Conservation (phyloP, 2,329 filamentous ascomycete genomes). For the Sporothrix variecibatus region DNA sequence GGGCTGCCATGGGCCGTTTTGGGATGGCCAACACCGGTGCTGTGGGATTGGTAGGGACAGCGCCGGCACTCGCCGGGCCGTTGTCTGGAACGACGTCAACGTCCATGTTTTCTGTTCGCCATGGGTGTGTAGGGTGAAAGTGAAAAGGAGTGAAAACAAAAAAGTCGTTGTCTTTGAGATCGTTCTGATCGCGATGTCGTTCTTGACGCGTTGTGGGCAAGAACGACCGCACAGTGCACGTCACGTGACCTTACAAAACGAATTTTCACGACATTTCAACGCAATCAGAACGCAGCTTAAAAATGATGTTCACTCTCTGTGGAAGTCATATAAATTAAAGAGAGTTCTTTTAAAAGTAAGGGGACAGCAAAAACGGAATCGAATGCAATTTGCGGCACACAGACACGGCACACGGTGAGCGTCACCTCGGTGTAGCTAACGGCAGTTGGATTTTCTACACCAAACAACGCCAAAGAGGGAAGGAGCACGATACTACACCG, state of each 20-base stretch:
- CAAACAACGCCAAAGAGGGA: background rate
- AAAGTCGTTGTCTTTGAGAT: background rate
- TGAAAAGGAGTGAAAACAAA: background rate
- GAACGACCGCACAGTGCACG: background rate
- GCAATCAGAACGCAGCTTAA: too few relatives aligned
- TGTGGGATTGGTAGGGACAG: background rate
- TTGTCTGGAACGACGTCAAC: background rate
- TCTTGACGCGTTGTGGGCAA: background rate
- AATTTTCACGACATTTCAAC: too few relatives aligned
- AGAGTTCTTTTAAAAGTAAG: background rate
- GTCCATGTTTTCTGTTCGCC: background rate
- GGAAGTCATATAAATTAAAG: background rate
- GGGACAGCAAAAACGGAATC: too few relatives aligned
- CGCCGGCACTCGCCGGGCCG: background rate
- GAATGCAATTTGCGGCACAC: background rate
- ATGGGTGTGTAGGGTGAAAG: background rate
- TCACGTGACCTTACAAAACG: background rate
- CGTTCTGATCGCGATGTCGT: background rate
- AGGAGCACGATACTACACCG: background rate
- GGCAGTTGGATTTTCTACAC: background rate
- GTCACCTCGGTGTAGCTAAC: background rate
- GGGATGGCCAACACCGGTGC: constrained; percentile 45
- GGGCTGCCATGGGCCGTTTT: constrained; percentile 42
- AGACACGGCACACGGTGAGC: background rate
- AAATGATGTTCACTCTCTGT: too few relatives aligned